Base-by-base conservation (phyloP, 805 yeast species). In the Starmerella cellae region DNA sequence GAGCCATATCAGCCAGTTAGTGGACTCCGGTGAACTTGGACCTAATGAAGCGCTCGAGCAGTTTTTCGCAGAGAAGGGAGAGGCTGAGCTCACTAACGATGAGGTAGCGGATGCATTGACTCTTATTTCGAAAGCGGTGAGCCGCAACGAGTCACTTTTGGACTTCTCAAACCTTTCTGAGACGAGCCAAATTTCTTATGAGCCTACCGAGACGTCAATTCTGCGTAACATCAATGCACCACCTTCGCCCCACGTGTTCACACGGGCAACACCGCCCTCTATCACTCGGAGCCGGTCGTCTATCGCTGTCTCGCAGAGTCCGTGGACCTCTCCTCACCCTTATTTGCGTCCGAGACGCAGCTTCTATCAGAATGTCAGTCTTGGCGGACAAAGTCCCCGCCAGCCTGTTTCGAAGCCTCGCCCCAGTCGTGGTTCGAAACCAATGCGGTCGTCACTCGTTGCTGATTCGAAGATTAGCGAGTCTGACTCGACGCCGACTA, bases 21-120 rank as follows among this genome's bases (percentile, higher is more conserved):
- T 24, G 11, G 28, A 24, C 28, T 8, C 28, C 13, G 28, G 28
- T 8, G n/a, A n/a, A n/a, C 28, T 24, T 20, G 44, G 40, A 18
- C 74, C 77, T 8, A 79, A 78, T 59, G 75, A 71, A 31, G 69
- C 73, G 21, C 61, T 82, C 37, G 75, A 82, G 16, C 71, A 67
- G 27, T 82, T 82, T 54, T 82, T 82, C 56, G 69, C 69, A 19
- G 66, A 63, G 26, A 82, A 79, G 56, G 91, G 91, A 16, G 71
- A 74, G 43, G 61, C 60, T 10, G 84, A 85, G n/a, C 64, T 82
- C 48, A 67, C 75, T 11, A 80, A 76, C 20, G 65, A 80, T 37
- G 94, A 82, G 57, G 70, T 77, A 50, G 85, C 78, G 55, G 93
- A 91, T 6, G 88, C 82, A 1, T 57, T 77, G 47, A 72, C 85